Percentiles rank a stretch among this genome's conserved stretches.
phyloP scores from a whole-genome alignment of 1,139 yeast species.

The Pichia sp. region DNA sequence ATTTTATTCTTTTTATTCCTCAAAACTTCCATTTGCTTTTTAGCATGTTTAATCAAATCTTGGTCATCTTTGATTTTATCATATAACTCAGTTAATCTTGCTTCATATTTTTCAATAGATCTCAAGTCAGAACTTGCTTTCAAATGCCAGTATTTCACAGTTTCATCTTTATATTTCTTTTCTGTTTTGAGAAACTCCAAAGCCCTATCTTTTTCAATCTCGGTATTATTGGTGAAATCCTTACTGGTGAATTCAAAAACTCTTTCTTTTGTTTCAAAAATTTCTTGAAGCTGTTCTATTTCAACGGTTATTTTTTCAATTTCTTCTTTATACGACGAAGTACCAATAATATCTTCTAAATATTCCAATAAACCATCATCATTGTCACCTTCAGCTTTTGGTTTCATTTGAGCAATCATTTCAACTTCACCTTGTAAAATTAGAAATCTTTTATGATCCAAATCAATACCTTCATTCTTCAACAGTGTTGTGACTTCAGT shows the following conservation, averaged over 20 bases:
- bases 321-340: conserved; percentile 69
- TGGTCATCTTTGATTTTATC: conserved; percentile 43
- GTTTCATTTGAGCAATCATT: conserved; percentile 96
- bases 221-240: conserved; percentile 63
- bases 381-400: conserved; percentile 86
- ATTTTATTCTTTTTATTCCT: conserved; percentile 34
- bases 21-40: conserved; percentile 37
- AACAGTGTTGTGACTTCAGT: conserved; percentile 73
- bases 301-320: conserved; percentile 60
- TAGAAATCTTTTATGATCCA: conserved; percentile 89
- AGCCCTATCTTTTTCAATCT: conserved; percentile 64
- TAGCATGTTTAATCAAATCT: conserved; percentile 39
- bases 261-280: conserved; percentile 73
- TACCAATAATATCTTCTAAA: conserved; percentile 94
- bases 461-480: conserved; percentile 82
- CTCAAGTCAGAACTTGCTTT: not conserved
- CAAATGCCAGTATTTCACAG: conserved; percentile 37
- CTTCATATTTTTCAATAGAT: conserved; percentile 28
- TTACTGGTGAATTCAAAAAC: conserved; percentile 74
- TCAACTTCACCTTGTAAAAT: conserved; percentile 98
- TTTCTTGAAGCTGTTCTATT: conserved; percentile 55
- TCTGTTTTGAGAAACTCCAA: conserved; percentile 59
- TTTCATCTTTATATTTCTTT: conserved; percentile 49
- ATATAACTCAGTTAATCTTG: conserved; percentile 34
- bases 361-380: conserved; percentile 95